Conservation (phyloP, 2,329 filamentous ascomycete species). For the Cephalotrichum gorgonifer region DNA sequence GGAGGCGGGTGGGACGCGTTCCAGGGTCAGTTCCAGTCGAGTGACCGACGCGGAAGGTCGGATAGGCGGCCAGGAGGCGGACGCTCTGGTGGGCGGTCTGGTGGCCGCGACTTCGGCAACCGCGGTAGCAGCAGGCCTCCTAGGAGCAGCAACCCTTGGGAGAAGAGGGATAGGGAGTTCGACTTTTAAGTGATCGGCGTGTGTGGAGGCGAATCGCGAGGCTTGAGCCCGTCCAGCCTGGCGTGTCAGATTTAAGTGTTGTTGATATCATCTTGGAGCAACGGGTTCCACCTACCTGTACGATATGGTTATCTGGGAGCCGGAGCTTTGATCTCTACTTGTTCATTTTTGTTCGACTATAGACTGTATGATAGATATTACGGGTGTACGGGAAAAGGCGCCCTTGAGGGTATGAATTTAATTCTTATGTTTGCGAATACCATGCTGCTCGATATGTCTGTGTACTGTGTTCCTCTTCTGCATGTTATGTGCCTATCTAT, state of each 20-base stretch:
- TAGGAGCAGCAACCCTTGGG: conserved; percentile 7
- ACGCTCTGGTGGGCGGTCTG: background rate
- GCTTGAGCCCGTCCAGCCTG: no score
- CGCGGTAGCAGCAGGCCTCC: conserved; percentile 6
- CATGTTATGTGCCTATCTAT: background rate
- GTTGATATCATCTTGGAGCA: no score
- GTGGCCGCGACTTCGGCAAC: background rate
- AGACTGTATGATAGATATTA: no score
- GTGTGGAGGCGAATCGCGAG: no score
- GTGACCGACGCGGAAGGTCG: conserved; percentile 8
- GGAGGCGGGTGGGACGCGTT: background rate
- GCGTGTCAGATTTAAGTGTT: no score
- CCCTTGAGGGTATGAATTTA: background rate
- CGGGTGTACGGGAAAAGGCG: background rate
- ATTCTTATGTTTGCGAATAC: background rate
- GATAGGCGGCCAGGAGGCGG: conserved; percentile 8
- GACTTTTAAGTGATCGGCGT: background rate
- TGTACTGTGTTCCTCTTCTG: background rate
- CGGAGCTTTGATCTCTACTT: no score
- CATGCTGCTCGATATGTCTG: background rate
- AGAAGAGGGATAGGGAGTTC: background rate
- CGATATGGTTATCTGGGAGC: no score
- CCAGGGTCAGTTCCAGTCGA: conserved; percentile 1
- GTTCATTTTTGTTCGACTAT: no score
- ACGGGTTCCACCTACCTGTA: no score